Evolutionary conservation across 805 yeast genomes (phyloP).

Genomic region (Komagataella ulmi): DNA sequence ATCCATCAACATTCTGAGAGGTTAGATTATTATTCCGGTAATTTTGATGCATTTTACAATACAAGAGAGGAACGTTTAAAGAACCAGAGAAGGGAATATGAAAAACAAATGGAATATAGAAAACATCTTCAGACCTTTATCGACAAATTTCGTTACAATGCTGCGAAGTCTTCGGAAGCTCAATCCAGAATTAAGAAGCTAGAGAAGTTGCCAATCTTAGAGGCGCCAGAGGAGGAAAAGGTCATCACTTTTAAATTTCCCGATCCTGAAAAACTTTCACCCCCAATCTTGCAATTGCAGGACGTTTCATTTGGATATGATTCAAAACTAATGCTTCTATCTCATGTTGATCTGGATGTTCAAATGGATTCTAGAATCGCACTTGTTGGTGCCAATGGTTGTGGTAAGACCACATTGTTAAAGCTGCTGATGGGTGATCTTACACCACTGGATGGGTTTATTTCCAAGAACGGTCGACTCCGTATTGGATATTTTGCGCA

Average conservation of each 20-base stretch:
- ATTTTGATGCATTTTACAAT: conserved; percentile 85
- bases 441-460: conserved; percentile 64
- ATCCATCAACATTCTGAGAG: conserved; percentile 97
- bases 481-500: conserved; percentile 97
- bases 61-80: conserved; percentile 93
- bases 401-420: conserved; percentile 94
- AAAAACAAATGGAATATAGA: conserved; percentile 92
- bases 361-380: conserved; percentile 94
- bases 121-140: conserved; percentile 88
- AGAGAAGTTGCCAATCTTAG: conserved; percentile 86
- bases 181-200: conserved; percentile 95
- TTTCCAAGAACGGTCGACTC: conserved; percentile 70
- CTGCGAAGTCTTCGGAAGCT: conserved; percentile 95
- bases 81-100: conserved; percentile 89
- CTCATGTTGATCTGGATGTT: conserved; percentile 76
- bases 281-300: conserved; percentile 84
- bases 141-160: conserved; percentile 94
- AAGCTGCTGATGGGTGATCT: conserved; percentile 73
- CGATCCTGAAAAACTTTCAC: conserved; percentile 84
- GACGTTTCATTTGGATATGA: conserved; percentile 80
- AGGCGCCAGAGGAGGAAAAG: conserved; percentile 90
- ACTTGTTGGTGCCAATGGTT: conserved; percentile 96
- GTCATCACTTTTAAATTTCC: conserved; percentile 82
- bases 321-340: conserved; percentile 48
- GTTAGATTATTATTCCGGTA: conserved; percentile 88